phyloP scores from a whole-genome alignment of 2,329 filamentous ascomycete species.

The Cordyceps fumosorosea region DNA sequence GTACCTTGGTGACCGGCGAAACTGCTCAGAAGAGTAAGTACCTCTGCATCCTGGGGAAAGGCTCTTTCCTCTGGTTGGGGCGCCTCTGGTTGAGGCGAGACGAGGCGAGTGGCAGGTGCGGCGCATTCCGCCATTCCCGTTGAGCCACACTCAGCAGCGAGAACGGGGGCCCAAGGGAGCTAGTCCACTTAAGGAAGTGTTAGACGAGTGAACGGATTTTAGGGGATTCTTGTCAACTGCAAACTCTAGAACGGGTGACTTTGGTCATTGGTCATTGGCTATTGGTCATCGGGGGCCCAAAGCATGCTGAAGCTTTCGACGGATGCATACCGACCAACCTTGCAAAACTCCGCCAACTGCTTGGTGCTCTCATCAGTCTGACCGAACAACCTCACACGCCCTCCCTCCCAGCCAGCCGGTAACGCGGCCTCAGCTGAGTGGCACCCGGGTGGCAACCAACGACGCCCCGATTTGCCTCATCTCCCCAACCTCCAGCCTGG shows the following conservation, averaged over 20 bases:
- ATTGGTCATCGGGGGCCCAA: no score
- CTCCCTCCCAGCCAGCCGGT: neutral
- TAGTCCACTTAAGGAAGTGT: conserved; percentile 4
- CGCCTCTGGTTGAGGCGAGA: neutral
- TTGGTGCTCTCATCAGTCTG: neutral
- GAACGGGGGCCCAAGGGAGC: neutral
- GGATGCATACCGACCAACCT: neutral
- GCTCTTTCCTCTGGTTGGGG: no score
- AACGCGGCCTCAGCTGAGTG: conserved; percentile 9
- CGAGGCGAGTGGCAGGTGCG: conserved; percentile 8
- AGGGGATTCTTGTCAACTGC: no score
- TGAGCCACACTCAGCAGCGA: neutral
- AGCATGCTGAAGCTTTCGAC: neutral
- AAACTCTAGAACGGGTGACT: no score
- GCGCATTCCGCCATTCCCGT: conserved; percentile 10
- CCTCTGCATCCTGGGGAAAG: neutral
- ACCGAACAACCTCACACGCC: neutral
- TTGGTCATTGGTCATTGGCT: no score
- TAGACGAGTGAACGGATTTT: conserved; percentile 4
- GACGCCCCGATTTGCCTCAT: neutral
- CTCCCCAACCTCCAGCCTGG: neutral
- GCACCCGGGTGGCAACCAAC: conserved; percentile 2
- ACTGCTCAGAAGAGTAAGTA: neutral
- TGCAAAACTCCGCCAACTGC: neutral
- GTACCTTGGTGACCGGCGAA: neutral